Evolutionary conservation across 1,284 basidiomycete species (phyloP).

Genomic region (Sporisorium iseilematis-ciliati): DNA sequence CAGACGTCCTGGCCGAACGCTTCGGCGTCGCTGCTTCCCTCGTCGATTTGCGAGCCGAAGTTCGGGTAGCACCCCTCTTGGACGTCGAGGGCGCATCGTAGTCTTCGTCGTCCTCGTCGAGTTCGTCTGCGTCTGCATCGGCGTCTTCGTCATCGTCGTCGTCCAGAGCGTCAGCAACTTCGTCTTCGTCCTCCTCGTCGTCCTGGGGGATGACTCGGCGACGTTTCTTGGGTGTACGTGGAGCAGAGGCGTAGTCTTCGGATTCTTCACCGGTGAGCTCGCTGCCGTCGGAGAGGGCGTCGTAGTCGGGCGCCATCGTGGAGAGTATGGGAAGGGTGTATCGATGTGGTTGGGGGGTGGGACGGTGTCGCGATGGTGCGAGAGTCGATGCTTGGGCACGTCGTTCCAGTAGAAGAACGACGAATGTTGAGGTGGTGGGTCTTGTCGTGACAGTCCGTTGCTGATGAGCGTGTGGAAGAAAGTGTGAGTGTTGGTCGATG

Average conservation of each 20-base stretch:
- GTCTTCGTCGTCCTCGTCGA: slow-evolving; percentile 60
- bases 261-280: slow-evolving; percentile 42
- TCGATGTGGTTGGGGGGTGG: not conserved
- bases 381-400: no score
- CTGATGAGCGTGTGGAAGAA: not conserved
- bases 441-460: no score
- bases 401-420: no score
- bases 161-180: slow-evolving; percentile 28
- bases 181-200: slow-evolving; percentile 38
- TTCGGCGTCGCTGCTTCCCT: slow-evolving; percentile 16
- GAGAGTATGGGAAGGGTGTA: no score
- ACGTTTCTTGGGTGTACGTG: slow-evolving; percentile 39
- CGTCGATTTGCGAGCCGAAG: slow-evolving; percentile 1
- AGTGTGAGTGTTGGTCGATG: not conserved
- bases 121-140: slow-evolving; percentile 69
- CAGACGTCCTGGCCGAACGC: slow-evolving; percentile 13
- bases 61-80: slow-evolving; percentile 9
- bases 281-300: slow-evolving; percentile 41
- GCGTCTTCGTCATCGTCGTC: slow-evolving; percentile 54
- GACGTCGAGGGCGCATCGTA: slow-evolving; percentile 45
- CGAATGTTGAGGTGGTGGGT: no score
- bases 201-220: slow-evolving; percentile 25
- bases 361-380: not conserved
- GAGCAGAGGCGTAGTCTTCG: slow-evolving; percentile 25
- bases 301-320: slow-evolving; percentile 31